Percentiles rank a stretch among this genome's conserved stretches.
Conservation (phyloP, 345 rosid species). For the Brassica napus region Da-Ae NC_063450.1:45653501-45654000, state of each 20-base stretch:
- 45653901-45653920: slow-evolving; percentile 86
- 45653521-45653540: neutral
- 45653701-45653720: slow-evolving; percentile 6
- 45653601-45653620: slow-evolving; percentile 94
- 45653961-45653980: no score
- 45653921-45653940: neutral
- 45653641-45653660: slow-evolving; percentile 48
- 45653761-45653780: neutral
- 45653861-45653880: slow-evolving; percentile 83
- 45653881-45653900: slow-evolving; percentile 87
- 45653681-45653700: neutral
- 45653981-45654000: neutral
- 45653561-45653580: slow-evolving; percentile 41
- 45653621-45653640: slow-evolving; percentile 83
- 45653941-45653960: neutral
- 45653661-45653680: neutral
- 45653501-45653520: neutral
- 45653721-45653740: slow-evolving; percentile 67
- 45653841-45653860: slow-evolving; percentile 51
- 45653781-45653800: neutral
- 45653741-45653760: slow-evolving; percentile 87
- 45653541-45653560: slow-evolving; percentile 6
- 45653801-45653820: slow-evolving; percentile 64
- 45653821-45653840: slow-evolving; percentile 36
- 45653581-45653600: slow-evolving; percentile 85